Percentiles rank a stretch among this genome's conserved stretches.
phyloP scores from a whole-genome alignment of 495 filamentous ascomycete genomes.

The Chaetomium tenue region DNA sequence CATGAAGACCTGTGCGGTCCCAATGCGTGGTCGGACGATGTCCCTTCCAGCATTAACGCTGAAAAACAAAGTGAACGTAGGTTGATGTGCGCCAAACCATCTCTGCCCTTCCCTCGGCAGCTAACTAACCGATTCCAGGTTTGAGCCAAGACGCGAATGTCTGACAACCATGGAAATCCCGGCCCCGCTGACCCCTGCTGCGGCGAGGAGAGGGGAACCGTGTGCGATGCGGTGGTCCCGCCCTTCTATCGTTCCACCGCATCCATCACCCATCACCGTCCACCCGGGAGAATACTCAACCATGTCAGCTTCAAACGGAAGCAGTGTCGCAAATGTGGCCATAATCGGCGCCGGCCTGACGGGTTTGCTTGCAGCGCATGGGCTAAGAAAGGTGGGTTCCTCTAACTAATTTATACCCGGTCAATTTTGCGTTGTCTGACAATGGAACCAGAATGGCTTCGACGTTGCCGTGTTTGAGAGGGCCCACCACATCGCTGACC shows the following conservation, averaged over 20 bases:
- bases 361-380: constrained; percentile 51
- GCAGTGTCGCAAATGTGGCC: constrained; percentile 28
- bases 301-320: background rate
- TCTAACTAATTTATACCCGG: background rate
- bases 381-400: constrained; percentile 41
- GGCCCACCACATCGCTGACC: constrained; percentile 37
- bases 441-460: constrained; percentile 45
- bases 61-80: too few species aligned
- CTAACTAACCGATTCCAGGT: too few species aligned
- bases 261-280: too few species aligned
- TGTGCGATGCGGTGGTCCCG: background rate
- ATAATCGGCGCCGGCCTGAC: constrained; percentile 52
- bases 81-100: too few species aligned
- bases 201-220: too few species aligned
- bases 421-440: background rate
- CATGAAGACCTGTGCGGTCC: too few species aligned
- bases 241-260: background rate
- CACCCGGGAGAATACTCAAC: background rate
- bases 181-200: too few species aligned
- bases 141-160: too few species aligned
- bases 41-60: too few species aligned
- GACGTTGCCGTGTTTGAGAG: constrained; percentile 51
- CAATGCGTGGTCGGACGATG: too few species aligned
- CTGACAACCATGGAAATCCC: too few species aligned
- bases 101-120: too few species aligned